These are phyloP conservation scores for Penicillium coprophilum DNA, from an alignment of 495 filamentous ascomycete genomes.

Conservation along the genomic window DNA sequence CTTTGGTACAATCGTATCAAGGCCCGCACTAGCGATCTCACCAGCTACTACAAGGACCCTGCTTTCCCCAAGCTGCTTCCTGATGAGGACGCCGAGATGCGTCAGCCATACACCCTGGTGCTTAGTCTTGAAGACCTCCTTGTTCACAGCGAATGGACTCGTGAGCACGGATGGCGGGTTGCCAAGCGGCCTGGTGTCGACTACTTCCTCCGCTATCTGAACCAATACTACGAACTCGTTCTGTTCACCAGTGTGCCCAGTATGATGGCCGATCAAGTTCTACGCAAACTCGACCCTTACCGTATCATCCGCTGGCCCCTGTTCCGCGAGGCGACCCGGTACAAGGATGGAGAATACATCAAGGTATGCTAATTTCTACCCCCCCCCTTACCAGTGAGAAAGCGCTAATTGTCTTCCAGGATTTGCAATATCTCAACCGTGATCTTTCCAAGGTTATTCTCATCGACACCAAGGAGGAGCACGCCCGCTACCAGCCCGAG, in stretches of 20 bases:
- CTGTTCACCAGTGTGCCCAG: slow-evolving; percentile 87
- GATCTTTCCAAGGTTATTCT: slow-evolving; percentile 92
- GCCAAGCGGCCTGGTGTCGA: slow-evolving; percentile 95
- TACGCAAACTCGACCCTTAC: slow-evolving; percentile 94
- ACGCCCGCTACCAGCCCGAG: slow-evolving; percentile 82
- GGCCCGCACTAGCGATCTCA: slow-evolving; percentile 68
- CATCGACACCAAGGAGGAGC: slow-evolving; percentile 78
- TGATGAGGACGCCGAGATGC: slow-evolving; percentile 76
- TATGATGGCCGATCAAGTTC: slow-evolving; percentile 78
- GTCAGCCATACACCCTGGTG: slow-evolving; percentile 88
- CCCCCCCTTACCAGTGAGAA: too few species aligned
- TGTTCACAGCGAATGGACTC: slow-evolving; percentile 88
- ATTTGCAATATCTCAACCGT: slow-evolving; percentile 93
- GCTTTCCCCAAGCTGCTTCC: slow-evolving; percentile 92
- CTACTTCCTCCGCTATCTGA: slow-evolving; percentile 95
- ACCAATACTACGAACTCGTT: slow-evolving; percentile 96
- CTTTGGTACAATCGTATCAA: slow-evolving; percentile 77
- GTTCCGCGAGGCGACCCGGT: slow-evolving; percentile 90
- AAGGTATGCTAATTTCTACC: slow-evolving; percentile 62
- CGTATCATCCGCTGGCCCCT: slow-evolving; percentile 94
- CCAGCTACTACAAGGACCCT: slow-evolving; percentile 93
- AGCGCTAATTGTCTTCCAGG: slow-evolving; percentile 48
- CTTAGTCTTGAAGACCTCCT: slow-evolving; percentile 91
- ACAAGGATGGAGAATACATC: slow-evolving; percentile 91
- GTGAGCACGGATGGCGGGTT: slow-evolving; percentile 91